Evolutionary conservation across 2,329 filamentous ascomycete species (phyloP), one percentile per base, ranked within the genome.

Genomic region (Penicillium sp.): DNA sequence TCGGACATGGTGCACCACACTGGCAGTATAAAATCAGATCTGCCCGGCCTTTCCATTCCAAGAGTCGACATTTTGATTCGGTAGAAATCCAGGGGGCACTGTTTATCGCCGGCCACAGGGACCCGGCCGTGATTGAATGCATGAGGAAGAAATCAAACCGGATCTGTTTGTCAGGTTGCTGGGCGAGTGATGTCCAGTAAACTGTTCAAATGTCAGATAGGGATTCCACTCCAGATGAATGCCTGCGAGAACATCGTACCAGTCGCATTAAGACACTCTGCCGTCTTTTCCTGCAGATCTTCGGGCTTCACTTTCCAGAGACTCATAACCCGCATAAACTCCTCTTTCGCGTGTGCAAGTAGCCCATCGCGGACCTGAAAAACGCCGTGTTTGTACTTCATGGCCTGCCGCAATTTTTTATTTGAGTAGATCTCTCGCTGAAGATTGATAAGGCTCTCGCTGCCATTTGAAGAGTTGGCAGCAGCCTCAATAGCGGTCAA

Each of bases 121-220:
- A 60, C 2, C 59, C 57, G 0, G 61, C 56, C 3, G 61, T 65
- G 18, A 64, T 50, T 11, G 59, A 60, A 50, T 62, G 63, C 57
- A 63, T 61, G 2, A 64, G 52, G 54, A 65, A 60, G 44, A 65
- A 65, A 33, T 65, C 63, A 19, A 65, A 59, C 35, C 61, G 55
- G n/a, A 63, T 60, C 24, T 64, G 60, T 39, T 64, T 65, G 2
- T 55, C 56, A 1, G 59, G 59, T 4, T 54, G 55, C 35, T 64
- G 61, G 9, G 63, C 63, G 13, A 60, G 43, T 7, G 57, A 31
- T 9, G 63, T 59, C 58, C 59, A 57, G 46, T 62, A 64, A 18
- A 61, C 61, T 64, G 37, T 33, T 5, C 36, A 10, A 16, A 6
- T 13, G 14, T 47, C 3, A 22, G n/a, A 24, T 10, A 36, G n/a